Evolutionary conservation across 2,329 filamentous ascomycete genomes (phyloP), one percentile per base, ranked within the genome.

Genomic region (Xylariaceae sp.): DNA sequence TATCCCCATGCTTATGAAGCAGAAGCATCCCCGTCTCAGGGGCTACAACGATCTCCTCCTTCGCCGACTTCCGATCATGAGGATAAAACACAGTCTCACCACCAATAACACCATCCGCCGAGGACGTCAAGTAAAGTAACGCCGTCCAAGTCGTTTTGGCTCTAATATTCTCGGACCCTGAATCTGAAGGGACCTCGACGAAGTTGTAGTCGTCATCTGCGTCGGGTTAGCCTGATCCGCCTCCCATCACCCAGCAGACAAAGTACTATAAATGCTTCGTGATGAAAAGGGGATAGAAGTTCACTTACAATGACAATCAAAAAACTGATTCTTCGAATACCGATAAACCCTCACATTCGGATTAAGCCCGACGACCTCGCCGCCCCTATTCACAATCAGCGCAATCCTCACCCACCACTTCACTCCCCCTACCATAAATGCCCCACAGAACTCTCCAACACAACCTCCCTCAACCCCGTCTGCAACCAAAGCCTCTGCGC

Each of bases 81-180:
- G 90, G 89, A 71, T 95, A 95, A 74, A 97, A 97, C 37, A 94
- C 90, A 0, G 93, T 97, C 74, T 96, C 90, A 37, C 93, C 93
- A 18, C 93, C 93, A 18, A 83, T 73, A 68, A 92, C 95, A 3
- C 88, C 89, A 5, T 89, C 89, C 1, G 82, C 76, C 2, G 85
- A 79, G 0, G 88, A 90, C 0, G 89, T 94, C 57, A 97, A 81
- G 70, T 97, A 97, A 42, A 97, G 82, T 0, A 97, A 80, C 4
- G 96, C 78, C 0, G 93, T 97, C 92, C 92, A 97, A 0, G 92
- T 97, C 4, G 93, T 97, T 68, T 82, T 86, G 17, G 82, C 87
- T 18, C 78, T 77, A 9, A 75, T 74, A n/a, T 53, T 63, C 7
- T 71, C 72, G 34, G 73, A 70, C 9, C 66, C 69, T 34, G 53